Evolutionary conservation across 2,329 filamentous ascomycete species (phyloP).

Genomic region (Pseudocercospora eumusae): DNA sequence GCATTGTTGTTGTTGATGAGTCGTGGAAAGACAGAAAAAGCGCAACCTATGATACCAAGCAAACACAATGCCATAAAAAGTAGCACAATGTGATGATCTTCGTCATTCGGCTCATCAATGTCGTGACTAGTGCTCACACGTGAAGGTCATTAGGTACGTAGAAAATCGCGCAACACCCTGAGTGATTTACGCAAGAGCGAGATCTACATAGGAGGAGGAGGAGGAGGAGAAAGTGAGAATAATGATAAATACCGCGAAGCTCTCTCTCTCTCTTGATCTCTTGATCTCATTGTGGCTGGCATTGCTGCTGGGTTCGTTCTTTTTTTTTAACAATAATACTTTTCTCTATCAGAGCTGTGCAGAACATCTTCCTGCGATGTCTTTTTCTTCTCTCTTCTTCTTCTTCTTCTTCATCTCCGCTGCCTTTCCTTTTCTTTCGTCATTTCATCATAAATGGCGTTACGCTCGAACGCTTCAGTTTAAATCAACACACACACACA

Average conservation of each 20-base stretch:
- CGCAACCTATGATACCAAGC: not conserved
- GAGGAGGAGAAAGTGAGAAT: too few species aligned
- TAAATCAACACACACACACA: constrained; percentile 2
- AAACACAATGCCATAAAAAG: too few species aligned
- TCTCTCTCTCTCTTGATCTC: not conserved
- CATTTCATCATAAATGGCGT: constrained; percentile 14
- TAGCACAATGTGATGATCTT: not conserved
- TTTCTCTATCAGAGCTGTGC: not conserved
- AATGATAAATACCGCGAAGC: constrained; percentile 5
- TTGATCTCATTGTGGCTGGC: not conserved
- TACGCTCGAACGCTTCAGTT: constrained; percentile 24
- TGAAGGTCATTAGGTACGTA: too few species aligned
- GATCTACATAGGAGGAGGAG: not conserved
- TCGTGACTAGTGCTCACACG: constrained; percentile 5
- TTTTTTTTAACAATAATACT: not conserved
- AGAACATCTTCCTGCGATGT: constrained; percentile 7
- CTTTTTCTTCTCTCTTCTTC: not conserved
- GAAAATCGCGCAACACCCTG: constrained; percentile 10
- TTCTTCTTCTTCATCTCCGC: not conserved
- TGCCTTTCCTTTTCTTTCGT: not conserved
- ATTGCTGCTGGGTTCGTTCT: constrained; percentile 8
- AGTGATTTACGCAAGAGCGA: constrained; percentile 9
- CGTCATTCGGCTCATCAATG: constrained; percentile 5
- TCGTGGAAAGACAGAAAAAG: not conserved
- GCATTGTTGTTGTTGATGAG: not conserved